A percentile compares a stretch with the other conserved stretches of the same genome.
Evolutionary conservation across 2,329 filamentous ascomycete species (phyloP).

Genomic region (Arachnopeziza araneosa): DNA sequence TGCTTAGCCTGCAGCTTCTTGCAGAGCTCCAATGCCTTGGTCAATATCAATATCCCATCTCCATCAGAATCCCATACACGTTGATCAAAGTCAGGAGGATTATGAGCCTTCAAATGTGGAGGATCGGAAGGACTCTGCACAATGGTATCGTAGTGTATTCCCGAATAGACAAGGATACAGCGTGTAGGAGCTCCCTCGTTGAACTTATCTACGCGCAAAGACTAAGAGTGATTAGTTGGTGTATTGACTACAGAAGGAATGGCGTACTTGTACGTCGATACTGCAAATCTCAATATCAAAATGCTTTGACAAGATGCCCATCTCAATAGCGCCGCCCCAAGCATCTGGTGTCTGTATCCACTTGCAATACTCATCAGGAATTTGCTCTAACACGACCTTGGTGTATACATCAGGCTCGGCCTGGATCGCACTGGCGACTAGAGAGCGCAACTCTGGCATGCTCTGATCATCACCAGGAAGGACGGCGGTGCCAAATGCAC

Average conservation of each 20-base stretch:
- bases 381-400: constrained; percentile 66
- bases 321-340: constrained; percentile 90
- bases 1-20: constrained; percentile 62
- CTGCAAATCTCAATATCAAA: constrained; percentile 83
- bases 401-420: constrained; percentile 66
- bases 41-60: constrained; percentile 70
- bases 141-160: constrained; percentile 90
- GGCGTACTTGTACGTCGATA: constrained; percentile 63
- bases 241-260: neutral
- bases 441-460: constrained; percentile 67
- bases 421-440: constrained; percentile 76
- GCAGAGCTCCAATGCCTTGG: constrained; percentile 60
- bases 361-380: constrained; percentile 69
- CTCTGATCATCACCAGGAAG: constrained; percentile 54
- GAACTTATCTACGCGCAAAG: constrained; percentile 64
- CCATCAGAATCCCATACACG: constrained; percentile 49
- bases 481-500: constrained; percentile 78
- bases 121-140: constrained; percentile 62
- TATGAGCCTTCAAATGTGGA: constrained; percentile 48
- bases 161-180: constrained; percentile 82
- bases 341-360: constrained; percentile 76
- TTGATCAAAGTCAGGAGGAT: constrained; percentile 69
- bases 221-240: constrained; percentile 34
- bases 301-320: constrained; percentile 76
- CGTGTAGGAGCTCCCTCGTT: constrained; percentile 63